Conservation (phyloP, 768 basidiomycete species). For the Pisolithus albus region DNA sequence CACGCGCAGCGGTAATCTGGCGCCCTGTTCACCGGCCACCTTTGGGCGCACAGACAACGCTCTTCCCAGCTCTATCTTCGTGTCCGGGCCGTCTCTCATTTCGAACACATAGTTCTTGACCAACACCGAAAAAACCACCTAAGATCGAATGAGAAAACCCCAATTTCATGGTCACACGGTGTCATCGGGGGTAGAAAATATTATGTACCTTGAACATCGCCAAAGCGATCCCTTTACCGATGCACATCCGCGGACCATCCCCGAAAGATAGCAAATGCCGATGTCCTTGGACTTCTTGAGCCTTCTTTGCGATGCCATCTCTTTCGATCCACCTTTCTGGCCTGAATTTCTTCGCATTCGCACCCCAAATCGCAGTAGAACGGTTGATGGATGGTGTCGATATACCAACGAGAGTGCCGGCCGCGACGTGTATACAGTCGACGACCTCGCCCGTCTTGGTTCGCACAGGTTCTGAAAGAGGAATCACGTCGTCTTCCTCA, state of each 20-base stretch:
- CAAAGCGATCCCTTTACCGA: slow-evolving; percentile 24
- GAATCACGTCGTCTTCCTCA: slow-evolving; percentile 49
- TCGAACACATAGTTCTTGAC: slow-evolving; percentile 33
- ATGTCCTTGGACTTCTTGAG: slow-evolving; percentile 20
- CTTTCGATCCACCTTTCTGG: slow-evolving; percentile 15
- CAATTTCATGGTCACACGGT: background rate
- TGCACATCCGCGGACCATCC: slow-evolving; percentile 24
- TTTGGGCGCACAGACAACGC: slow-evolving; percentile 8
- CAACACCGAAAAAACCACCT: slow-evolving; percentile 37
- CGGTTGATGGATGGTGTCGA: slow-evolving; percentile 44
- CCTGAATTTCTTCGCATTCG: slow-evolving; percentile 30
- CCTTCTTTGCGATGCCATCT: slow-evolving; percentile 14
- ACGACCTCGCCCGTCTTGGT: slow-evolving; percentile 35
- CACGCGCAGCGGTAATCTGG: slow-evolving; percentile 18
- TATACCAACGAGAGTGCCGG: slow-evolving; percentile 37
- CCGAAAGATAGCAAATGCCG: slow-evolving; percentile 23
- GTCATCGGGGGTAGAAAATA: background rate
- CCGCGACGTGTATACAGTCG: slow-evolving; percentile 37
- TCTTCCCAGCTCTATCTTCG: slow-evolving; percentile 5
- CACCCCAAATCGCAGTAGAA: slow-evolving; percentile 54
- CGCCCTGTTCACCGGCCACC: slow-evolving; percentile 17
- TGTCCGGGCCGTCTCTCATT: slow-evolving; percentile 30
- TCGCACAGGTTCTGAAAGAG: slow-evolving; percentile 43
- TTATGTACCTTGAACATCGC: slow-evolving; percentile 20
- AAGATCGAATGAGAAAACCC: too few species aligned